Percentiles rank a stretch among this genome's conserved stretches.
phyloP scores from a whole-genome alignment of 2,329 filamentous ascomycete species.

The Akanthomyces uredinophilus region DNA sequence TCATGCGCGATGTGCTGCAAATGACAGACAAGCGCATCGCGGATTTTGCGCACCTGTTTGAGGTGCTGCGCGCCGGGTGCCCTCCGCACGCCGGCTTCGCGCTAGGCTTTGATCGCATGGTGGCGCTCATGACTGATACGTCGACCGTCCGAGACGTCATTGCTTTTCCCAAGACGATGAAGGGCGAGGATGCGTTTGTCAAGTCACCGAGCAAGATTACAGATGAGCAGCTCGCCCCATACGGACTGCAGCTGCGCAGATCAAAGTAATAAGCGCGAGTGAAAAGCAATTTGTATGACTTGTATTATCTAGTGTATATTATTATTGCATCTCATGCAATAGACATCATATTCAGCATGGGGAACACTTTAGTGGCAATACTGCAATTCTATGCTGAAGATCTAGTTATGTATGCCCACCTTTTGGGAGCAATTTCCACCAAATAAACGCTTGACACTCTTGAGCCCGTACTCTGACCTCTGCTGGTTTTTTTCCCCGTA shows the following conservation, averaged over 20 bases:
- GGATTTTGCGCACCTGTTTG: constrained; percentile 80
- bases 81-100: constrained; percentile 94
- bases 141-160: constrained; percentile 87
- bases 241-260: constrained; percentile 35
- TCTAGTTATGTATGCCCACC: too few relatives aligned
- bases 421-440: too few relatives aligned
- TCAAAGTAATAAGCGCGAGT: neutral
- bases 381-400: too few relatives aligned
- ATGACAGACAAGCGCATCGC: constrained; percentile 67
- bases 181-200: constrained; percentile 80
- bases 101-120: constrained; percentile 81
- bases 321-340: neutral
- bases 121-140: constrained; percentile 72
- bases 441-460: too few relatives aligned
- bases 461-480: too few relatives aligned
- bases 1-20: constrained; percentile 77
- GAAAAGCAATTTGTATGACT: neutral
- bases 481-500: too few relatives aligned
- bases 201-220: constrained; percentile 68
- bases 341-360: neutral
- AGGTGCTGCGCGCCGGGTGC: constrained; percentile 78
- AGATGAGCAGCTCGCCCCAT: constrained; percentile 46
- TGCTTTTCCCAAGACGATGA: constrained; percentile 91
- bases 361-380: too few relatives aligned
- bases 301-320: constrained; percentile 4